phyloP scores from a whole-genome alignment of 306 rosid genomes.

The Quercus wislizeni region DNA sequence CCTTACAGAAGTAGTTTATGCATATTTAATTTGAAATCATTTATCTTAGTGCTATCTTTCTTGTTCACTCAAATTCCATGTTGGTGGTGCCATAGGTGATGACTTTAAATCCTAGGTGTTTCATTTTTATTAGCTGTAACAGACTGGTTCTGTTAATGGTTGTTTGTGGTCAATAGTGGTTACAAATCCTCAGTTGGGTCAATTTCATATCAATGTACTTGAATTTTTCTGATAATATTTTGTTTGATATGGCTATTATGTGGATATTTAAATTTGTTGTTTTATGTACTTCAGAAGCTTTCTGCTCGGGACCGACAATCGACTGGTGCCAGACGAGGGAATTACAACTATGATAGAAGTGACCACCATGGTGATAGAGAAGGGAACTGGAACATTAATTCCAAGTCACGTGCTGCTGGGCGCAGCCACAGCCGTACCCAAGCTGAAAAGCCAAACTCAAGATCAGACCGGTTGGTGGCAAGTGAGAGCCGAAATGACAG shows the following conservation, averaged over 20 bases:
- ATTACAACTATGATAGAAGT: slow-evolving; percentile 66
- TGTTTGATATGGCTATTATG: not conserved
- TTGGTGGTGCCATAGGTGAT: not conserved
- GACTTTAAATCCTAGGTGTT: not conserved
- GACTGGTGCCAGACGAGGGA: slow-evolving; percentile 68
- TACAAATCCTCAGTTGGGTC: not conserved
- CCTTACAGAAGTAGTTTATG: not conserved
- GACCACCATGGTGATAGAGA: slow-evolving; percentile 88
- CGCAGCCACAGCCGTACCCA: slow-evolving; percentile 73
- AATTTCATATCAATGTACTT: not conserved
- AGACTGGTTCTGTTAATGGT: not conserved
- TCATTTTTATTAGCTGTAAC: not conserved
- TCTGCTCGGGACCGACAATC: slow-evolving; percentile 73
- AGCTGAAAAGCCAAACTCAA: slow-evolving; percentile 59
- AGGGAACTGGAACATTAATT: slow-evolving; percentile 73
- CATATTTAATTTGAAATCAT: not conserved
- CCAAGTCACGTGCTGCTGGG: slow-evolving; percentile 67
- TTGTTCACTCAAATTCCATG: not conserved
- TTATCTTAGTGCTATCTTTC: not conserved
- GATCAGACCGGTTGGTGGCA: slow-evolving; percentile 58
- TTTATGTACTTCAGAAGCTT: slow-evolving; percentile 60
- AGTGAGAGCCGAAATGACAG: slow-evolving; percentile 75
- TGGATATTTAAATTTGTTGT: not conserved
- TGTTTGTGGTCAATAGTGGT: not conserved
- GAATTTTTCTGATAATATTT: not conserved